phyloP scores from a whole-genome alignment of 768 basidiomycete genomes.

The Ramaria rubella region DNA sequence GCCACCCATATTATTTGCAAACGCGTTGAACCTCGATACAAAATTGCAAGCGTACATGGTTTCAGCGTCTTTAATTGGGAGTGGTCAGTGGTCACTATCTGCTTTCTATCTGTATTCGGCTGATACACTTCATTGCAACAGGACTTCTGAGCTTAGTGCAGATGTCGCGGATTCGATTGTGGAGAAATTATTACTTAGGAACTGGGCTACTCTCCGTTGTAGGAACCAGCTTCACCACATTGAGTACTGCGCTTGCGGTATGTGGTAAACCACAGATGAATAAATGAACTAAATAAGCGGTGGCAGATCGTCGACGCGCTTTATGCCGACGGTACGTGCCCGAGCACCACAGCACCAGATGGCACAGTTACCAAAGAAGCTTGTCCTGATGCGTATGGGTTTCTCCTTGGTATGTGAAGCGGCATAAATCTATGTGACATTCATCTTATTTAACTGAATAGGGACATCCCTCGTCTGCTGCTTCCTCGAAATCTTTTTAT shows the following conservation, averaged over 20 bases:
- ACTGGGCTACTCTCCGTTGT: constrained; percentile 81
- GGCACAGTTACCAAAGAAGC: constrained; percentile 52
- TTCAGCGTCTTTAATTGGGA: constrained; percentile 74
- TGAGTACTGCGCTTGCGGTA: constrained; percentile 66
- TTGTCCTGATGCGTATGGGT: constrained; percentile 79
- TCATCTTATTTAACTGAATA: constrained; percentile 18
- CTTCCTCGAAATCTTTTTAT: constrained; percentile 72
- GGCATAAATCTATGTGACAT: background rate
- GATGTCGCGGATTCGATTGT: constrained; percentile 63
- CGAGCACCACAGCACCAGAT: constrained; percentile 46
- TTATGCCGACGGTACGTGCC: constrained; percentile 76
- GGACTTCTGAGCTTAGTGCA: constrained; percentile 73
- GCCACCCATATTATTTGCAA: constrained; percentile 76
- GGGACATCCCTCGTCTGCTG: constrained; percentile 74
- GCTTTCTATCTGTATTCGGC: background rate
- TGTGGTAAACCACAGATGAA: constrained; percentile 18
- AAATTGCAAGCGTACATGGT: constrained; percentile 68
- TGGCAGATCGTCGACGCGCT: constrained; percentile 63
- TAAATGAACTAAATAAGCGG: background rate
- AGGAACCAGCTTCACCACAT: constrained; percentile 73
- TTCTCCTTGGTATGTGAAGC: constrained; percentile 50
- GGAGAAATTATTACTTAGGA: constrained; percentile 59
- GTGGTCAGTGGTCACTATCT: constrained; percentile 39
- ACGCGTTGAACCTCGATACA: constrained; percentile 50
- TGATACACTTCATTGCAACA: constrained; percentile 20